Conservation (phyloP, 139 green algal species). For the Pleodorina starrii region DNA sequence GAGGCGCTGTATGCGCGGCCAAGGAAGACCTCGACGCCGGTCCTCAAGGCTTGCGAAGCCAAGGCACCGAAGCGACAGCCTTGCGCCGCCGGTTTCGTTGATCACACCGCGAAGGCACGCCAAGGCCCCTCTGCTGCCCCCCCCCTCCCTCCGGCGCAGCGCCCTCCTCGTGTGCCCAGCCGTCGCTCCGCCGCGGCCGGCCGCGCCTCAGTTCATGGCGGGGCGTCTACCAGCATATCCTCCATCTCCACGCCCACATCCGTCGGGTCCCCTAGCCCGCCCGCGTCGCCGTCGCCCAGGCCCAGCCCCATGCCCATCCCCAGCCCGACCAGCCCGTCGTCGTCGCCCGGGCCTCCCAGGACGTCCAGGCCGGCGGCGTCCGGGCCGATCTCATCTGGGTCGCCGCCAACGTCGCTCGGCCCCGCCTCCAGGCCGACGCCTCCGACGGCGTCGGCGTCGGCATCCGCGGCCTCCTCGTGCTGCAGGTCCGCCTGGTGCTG, state of each 20-base stretch:
- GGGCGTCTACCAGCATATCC: slow-evolving; percentile 19
- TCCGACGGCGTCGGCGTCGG: not conserved
- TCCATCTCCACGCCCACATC: not conserved
- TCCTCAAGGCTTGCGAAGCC: too few species aligned
- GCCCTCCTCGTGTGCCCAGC: too few species aligned
- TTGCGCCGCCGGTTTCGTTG: too few species aligned
- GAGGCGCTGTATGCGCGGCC: too few species aligned
- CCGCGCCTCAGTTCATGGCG: slow-evolving; percentile 18
- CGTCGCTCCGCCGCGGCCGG: too few species aligned
- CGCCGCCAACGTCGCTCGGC: not conserved
- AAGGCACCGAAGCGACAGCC: too few species aligned
- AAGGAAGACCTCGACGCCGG: too few species aligned
- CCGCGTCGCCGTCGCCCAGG: slow-evolving; percentile 2
- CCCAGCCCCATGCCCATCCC: slow-evolving; percentile 22
- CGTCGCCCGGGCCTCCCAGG: not conserved
- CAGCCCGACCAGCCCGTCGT: slow-evolving; percentile 13
- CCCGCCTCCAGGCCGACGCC: not conserved
- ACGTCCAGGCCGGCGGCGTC: not conserved
- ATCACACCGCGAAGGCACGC: too few species aligned
- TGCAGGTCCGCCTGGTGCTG: not conserved
- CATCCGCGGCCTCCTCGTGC: not conserved
- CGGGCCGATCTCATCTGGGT: not conserved
- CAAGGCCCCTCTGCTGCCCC: too few species aligned
- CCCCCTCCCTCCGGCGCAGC: too few species aligned
- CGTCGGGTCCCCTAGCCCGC: not conserved